A percentile compares a stretch with the other conserved stretches of the same genome.
Conservation (phyloP, 805 yeast species). For the Ogataea chonburiensis region DNA sequence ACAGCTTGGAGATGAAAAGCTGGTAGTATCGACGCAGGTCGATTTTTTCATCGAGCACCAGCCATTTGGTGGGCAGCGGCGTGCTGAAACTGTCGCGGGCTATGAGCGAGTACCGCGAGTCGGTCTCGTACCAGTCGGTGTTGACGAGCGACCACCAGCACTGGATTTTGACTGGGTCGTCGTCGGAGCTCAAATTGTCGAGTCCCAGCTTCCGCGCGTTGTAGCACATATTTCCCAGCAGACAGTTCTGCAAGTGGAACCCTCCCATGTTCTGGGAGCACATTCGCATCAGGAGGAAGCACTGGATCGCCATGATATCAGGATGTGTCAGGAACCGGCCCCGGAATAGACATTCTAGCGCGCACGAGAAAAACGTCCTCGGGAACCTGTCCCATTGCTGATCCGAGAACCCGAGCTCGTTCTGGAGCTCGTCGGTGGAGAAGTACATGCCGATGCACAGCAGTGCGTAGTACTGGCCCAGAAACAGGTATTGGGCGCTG, state of each 20-base stretch:
- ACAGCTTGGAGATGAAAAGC: not conserved
- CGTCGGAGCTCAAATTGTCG: conserved; percentile 12
- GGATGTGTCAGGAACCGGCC: conserved; percentile 31
- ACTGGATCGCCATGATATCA: conserved; percentile 25
- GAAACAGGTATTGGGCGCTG: conserved; percentile 25
- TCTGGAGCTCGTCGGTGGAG: conserved; percentile 20
- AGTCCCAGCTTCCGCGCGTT: conserved; percentile 25
- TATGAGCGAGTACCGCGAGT: conserved; percentile 20
- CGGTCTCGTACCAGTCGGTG: conserved; percentile 32
- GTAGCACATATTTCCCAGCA: conserved; percentile 18
- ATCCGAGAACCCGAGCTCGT: conserved; percentile 15
- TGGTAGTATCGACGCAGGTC: conserved; percentile 1
- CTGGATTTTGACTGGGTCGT: conserved; percentile 9
- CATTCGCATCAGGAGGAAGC: conserved; percentile 24
- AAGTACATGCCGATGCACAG: conserved; percentile 28
- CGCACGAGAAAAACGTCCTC: conserved; percentile 25
- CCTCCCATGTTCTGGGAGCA: conserved; percentile 29
- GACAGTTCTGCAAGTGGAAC: conserved; percentile 20
- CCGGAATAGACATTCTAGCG: conserved; percentile 30
- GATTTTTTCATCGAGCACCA: not conserved
- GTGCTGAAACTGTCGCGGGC: conserved; percentile 15
- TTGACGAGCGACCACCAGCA: conserved; percentile 29
- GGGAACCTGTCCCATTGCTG: conserved; percentile 27
- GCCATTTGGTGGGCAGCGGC: conserved; percentile 2
- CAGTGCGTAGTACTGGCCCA: conserved; percentile 30